These are phyloP conservation scores for Hymenotorrendiella dingleyae DNA, from an alignment of 2,329 filamentous ascomycete species.

Conservation along the genomic window DNA sequence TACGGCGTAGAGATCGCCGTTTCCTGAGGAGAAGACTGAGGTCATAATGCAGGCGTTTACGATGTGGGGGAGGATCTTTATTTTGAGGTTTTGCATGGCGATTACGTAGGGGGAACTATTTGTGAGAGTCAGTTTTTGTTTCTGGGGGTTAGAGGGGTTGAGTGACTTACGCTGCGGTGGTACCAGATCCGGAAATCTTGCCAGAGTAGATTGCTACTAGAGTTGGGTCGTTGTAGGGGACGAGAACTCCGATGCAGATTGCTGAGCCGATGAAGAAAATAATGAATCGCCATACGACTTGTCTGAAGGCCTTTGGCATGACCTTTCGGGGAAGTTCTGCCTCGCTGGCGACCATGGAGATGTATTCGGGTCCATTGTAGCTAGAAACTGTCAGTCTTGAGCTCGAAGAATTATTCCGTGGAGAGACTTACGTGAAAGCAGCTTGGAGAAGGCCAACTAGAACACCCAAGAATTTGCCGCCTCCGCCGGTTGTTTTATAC, in stretches of 20 bases:
- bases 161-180: conserved; percentile 35
- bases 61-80: conserved; percentile 58
- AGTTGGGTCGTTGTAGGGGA: conserved; percentile 57
- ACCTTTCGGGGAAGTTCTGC: conserved; percentile 56
- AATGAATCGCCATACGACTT: conserved; percentile 66
- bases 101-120: conserved; percentile 39
- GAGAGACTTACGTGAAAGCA: conserved; percentile 33
- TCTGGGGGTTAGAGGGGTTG: too few species aligned
- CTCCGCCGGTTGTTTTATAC: neutral
- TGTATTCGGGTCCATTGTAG: conserved; percentile 53
- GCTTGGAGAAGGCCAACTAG: neutral
- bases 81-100: conserved; percentile 62
- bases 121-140: too few species aligned
- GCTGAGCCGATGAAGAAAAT: conserved; percentile 67
- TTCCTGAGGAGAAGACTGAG: conserved; percentile 57
- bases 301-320: conserved; percentile 65
- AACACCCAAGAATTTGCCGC: neutral
- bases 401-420: conserved; percentile 59
- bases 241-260: conserved; percentile 58
- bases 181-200: conserved; percentile 42
- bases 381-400: conserved; percentile 62
- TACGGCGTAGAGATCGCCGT: conserved; percentile 58
- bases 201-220: conserved; percentile 35
- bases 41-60: conserved; percentile 51
- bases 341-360: conserved; percentile 64